Evolutionary conservation across 2,329 filamentous ascomycete species (phyloP), one percentile per base, ranked within the genome.

Genomic region (Arthrobotrys musiformis): DNA sequence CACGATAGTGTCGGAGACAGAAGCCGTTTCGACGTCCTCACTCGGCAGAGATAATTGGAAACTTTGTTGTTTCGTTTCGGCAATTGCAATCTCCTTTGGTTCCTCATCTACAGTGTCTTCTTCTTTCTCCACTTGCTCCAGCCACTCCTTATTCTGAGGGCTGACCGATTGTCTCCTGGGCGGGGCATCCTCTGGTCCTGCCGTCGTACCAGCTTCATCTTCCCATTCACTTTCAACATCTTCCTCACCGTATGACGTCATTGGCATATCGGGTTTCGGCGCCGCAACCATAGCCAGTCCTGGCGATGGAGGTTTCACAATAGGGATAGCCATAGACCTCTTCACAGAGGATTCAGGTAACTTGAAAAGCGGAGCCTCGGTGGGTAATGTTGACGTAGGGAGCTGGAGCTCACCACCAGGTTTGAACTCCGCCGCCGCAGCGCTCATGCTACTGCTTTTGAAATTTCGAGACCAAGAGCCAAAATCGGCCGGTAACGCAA

Each of bases 261-360:
- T 50, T 42, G 40, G 50, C 9, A 62, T 13, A 37, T 68, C 70
- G 2, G 63, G 54, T 11, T 75, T 63, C 4, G 52, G 44, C 5
- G 62, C 62, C 1, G 70, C 22, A 30, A 68, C 13, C 11, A 54
- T 26, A 9, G 33, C 37, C 4, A 54, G n/a, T 13, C 54, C 62
- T 7, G 60, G 66, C 4, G 66, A 46, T 13, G 50, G 42, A 19
- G 73, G 73, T 35, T 70, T 77, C 9, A 67, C 24, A 6, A 77
- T 77, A 4, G 66, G 66, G n/a, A 77, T 67, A 46, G 66, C 73
- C 73, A 77, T 77, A 6, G 73, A 77, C 22, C 73, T 28, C 22
- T 76, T 76, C 4, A 1, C 26, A 9, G 19, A 48, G n/a, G 44
- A 22, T 15, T 63, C 28, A 7, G 33, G 60, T 35, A 67, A 4